Evolutionary conservation across 2,329 filamentous ascomycete species (phyloP).

Genomic region (Alternaria sp.): DNA sequence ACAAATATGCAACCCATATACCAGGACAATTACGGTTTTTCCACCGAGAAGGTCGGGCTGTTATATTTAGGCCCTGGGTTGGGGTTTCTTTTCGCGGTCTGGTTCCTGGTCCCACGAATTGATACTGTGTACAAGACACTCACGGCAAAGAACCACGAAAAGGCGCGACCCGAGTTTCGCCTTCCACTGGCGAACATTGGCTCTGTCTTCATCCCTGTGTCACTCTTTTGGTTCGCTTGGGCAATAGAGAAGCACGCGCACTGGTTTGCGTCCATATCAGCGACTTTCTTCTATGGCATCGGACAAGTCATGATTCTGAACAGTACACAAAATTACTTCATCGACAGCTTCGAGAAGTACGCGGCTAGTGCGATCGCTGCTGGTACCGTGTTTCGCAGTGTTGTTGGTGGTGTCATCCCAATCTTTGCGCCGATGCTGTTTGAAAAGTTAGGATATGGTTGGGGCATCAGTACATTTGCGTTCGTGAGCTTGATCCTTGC

Average conservation of each 20-base stretch:
- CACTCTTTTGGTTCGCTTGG: conserved; percentile 57
- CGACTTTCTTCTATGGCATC: conserved; percentile 61
- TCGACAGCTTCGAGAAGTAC: conserved; percentile 61
- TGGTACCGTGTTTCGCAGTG: conserved; percentile 57
- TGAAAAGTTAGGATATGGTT: conserved; percentile 58
- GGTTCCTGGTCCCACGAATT: conserved; percentile 58
- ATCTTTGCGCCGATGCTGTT: conserved; percentile 57
- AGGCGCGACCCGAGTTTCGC: conserved; percentile 55
- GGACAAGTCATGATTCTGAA: conserved; percentile 64
- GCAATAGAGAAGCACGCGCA: conserved; percentile 53
- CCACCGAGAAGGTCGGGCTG: conserved; percentile 57
- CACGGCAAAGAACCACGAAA: conserved; percentile 52
- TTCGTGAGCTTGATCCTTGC: conserved; percentile 57
- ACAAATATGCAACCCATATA: conserved; percentile 61
- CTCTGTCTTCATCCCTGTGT: conserved; percentile 54
- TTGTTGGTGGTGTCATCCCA: conserved; percentile 59
- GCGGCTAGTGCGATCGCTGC: conserved; percentile 62
- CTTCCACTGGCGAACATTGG: conserved; percentile 59
- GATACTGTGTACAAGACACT: conserved; percentile 59
- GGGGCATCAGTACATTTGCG: conserved; percentile 60
- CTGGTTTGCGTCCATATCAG: conserved; percentile 54
- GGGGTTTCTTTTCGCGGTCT: conserved; percentile 56
- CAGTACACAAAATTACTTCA: conserved; percentile 64
- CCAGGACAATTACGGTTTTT: conserved; percentile 55
- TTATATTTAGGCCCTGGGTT: conserved; percentile 57